A percentile compares a stretch with the other conserved stretches of the same genome.
phyloP scores from a whole-genome alignment of 2,329 filamentous ascomycete genomes.

The Botrytis porri region DNA sequence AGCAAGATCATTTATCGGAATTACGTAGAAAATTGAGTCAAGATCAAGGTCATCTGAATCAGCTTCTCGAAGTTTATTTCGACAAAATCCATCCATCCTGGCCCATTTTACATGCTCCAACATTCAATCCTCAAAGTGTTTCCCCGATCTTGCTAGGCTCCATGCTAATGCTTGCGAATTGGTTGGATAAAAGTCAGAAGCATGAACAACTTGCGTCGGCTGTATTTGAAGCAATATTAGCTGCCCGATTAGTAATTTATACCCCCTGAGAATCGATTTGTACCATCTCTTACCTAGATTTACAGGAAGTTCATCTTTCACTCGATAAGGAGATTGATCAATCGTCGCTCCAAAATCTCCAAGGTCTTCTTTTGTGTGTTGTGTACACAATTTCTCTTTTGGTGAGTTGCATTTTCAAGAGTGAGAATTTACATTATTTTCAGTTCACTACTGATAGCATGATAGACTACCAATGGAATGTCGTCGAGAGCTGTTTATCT shows the following conservation, averaged over 20 bases:
- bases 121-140: not conserved
- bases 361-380: conserved; percentile 8
- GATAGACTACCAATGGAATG: not conserved
- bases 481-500: conserved; percentile 7
- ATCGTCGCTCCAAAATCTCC: conserved; percentile 8
- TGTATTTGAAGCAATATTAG: conserved; percentile 15
- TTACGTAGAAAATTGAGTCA: not conserved
- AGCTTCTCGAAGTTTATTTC: conserved; percentile 1
- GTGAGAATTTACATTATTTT: no score
- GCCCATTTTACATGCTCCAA: conserved; percentile 12
- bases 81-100: conserved; percentile 7
- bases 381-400: conserved; percentile 7
- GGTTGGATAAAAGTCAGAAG: not conserved
- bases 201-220: conserved; percentile 1
- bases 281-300: not conserved
- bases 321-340: conserved; percentile 3
- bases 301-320: conserved; percentile 1
- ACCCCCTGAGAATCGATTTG: not conserved
- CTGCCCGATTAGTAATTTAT: conserved; percentile 1
- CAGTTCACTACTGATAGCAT: not conserved
- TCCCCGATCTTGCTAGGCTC: conserved; percentile 10
- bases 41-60: not conserved
- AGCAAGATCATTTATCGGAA: not conserved
- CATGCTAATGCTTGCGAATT: conserved; percentile 5
- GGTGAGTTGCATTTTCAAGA: not conserved